Evolutionary conservation across 306 rosid genomes (phyloP).

Genomic region (Benincasa hispida): DNA sequence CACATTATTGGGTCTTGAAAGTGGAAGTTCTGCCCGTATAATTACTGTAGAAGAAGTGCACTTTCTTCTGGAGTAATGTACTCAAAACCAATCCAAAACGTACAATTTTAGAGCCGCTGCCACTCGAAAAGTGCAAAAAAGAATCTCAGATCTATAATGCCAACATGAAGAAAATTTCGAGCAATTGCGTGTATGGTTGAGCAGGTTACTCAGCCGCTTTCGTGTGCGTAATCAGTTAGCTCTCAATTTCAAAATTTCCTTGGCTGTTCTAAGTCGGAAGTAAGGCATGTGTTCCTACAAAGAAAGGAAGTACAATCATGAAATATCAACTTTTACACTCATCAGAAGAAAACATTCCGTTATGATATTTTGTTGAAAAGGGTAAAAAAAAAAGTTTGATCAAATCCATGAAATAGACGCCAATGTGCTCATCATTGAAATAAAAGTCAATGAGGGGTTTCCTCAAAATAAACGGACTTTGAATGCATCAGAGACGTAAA

Average conservation of each 20-base stretch:
- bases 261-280: slow-evolving; percentile 77
- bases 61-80: neutral
- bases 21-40: neutral
- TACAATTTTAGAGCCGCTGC: neutral
- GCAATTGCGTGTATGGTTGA: neutral
- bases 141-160: neutral
- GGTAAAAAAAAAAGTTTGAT: neutral
- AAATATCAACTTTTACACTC: neutral
- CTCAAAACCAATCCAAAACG: neutral
- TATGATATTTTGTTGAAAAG: neutral
- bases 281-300: slow-evolving; percentile 84
- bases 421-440: no score
- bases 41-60: no score
- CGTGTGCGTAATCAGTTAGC: slow-evolving; percentile 46
- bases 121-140: neutral
- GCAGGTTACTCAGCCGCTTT: neutral
- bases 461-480: no score
- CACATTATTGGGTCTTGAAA: neutral
- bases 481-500: neutral
- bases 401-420: no score
- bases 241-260: slow-evolving; percentile 65
- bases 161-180: neutral
- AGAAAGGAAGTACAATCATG: neutral
- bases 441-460: no score
- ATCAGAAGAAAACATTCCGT: no score